These are phyloP conservation scores for Blastocystis hominis DNA, from an alignment of 352 stramenopile genomes.

Conservation along the genomic window DNA sequence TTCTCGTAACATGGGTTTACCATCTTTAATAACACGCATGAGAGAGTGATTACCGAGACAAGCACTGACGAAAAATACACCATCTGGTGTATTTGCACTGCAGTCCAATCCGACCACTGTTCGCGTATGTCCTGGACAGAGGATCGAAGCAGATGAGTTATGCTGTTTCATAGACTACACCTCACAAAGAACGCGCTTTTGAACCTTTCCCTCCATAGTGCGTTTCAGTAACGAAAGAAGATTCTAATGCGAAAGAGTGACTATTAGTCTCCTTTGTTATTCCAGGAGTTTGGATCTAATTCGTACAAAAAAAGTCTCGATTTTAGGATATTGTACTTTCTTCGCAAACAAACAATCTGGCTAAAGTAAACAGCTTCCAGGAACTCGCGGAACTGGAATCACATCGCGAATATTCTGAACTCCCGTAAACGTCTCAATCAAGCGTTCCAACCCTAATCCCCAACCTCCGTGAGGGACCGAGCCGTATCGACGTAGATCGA, in stretches of 20 bases:
- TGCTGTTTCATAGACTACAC: not conserved
- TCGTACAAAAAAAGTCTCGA: not conserved
- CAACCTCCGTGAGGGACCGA: constrained; percentile 83
- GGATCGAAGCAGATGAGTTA: constrained; percentile 6
- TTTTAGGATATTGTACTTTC: not conserved
- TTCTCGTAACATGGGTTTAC: constrained; percentile 75
- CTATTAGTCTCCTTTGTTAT: not conserved
- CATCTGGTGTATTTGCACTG: constrained; percentile 57
- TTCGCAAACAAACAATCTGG: not conserved
- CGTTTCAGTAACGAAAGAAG: not conserved
- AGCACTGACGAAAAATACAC: constrained; percentile 59
- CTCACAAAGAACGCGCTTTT: not conserved
- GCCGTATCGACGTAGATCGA: constrained; percentile 76
- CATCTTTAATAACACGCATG: constrained; percentile 63
- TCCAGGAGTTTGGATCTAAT: not conserved
- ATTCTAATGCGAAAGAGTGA: not conserved
- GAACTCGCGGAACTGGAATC: constrained; percentile 85
- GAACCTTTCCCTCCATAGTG: not conserved
- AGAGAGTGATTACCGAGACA: constrained; percentile 22
- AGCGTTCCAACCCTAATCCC: constrained; percentile 89
- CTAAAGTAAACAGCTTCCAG: constrained; percentile 63
- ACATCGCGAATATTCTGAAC: constrained; percentile 93
- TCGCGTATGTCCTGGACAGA: constrained; percentile 60
- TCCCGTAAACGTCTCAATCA: constrained; percentile 79
- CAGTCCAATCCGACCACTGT: constrained; percentile 59